Conservation (phyloP, 805 yeast genomes). For the Wickerhamiella australiensis region DNA sequence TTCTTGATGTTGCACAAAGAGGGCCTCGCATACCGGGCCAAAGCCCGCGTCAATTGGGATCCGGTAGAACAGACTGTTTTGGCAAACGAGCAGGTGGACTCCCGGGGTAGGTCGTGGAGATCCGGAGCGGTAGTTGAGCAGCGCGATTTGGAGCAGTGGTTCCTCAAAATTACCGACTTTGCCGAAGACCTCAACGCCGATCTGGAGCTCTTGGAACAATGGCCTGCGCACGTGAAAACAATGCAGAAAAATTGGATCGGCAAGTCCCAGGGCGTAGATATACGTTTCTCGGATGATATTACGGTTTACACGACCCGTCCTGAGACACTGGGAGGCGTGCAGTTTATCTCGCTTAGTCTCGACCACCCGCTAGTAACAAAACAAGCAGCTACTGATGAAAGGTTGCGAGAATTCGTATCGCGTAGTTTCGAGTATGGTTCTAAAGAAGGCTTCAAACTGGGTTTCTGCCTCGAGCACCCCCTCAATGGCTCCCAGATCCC, state of each 20-base stretch:
- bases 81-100: constrained; percentile 93
- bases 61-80: constrained; percentile 90
- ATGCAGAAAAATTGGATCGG: constrained; percentile 97
- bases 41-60: constrained; percentile 94
- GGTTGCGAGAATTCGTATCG: constrained; percentile 33
- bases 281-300: constrained; percentile 38
- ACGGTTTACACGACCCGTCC: constrained; percentile 76
- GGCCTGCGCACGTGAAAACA: constrained; percentile 82
- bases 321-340: constrained; percentile 75
- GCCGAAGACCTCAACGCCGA: constrained; percentile 60
- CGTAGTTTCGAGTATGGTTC: constrained; percentile 35
- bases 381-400: constrained; percentile 30
- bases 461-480: constrained; percentile 43
- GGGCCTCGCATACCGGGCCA: constrained; percentile 74
- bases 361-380: constrained; percentile 50
- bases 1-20: constrained; percentile 60
- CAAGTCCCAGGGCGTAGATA: constrained; percentile 64
- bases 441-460: constrained; percentile 48
- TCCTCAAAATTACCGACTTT: constrained; percentile 73
- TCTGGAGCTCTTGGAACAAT: constrained; percentile 44
- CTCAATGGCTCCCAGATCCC: constrained; percentile 44
- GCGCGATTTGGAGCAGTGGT: constrained; percentile 78
- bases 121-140: constrained; percentile 93
- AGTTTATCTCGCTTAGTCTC: constrained; percentile 65
- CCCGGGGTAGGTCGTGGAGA: constrained; percentile 87